A percentile compares a stretch with the other conserved stretches of the same genome.
Conservation (phyloP, 108 stramenopile genomes). For the Conticribra weissflogii region DNA sequence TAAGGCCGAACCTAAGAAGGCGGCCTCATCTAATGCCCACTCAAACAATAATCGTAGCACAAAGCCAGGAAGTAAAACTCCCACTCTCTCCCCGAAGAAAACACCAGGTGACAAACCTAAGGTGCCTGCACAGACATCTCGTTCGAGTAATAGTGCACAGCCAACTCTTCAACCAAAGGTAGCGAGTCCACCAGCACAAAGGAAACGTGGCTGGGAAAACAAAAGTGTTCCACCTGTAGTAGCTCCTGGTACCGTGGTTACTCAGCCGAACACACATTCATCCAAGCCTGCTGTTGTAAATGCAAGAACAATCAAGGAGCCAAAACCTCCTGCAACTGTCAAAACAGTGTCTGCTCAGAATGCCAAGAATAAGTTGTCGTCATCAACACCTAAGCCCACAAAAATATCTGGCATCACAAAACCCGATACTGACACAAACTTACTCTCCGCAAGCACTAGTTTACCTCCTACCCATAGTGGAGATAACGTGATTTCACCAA, state of each 20-base stretch:
- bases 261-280: slow-evolving; percentile 24
- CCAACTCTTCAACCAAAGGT: slow-evolving; percentile 9
- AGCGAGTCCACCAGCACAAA: slow-evolving; percentile 20
- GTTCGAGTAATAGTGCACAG: slow-evolving; percentile 12
- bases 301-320: slow-evolving; percentile 6
- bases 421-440: slow-evolving; percentile 40
- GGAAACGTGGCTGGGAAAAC: slow-evolving; percentile 75
- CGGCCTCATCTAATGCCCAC: slow-evolving; percentile 13
- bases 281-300: slow-evolving; percentile 8
- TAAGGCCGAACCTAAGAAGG: slow-evolving; percentile 6
- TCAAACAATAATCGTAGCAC: slow-evolving; percentile 28
- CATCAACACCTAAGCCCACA: slow-evolving; percentile 13
- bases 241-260: slow-evolving; percentile 14
- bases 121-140: slow-evolving; percentile 37
- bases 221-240: slow-evolving; percentile 24
- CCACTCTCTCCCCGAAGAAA: slow-evolving; percentile 34
- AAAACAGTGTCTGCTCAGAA: slow-evolving; percentile 8
- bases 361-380: slow-evolving; percentile 16
- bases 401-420: slow-evolving; percentile 17
- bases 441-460: slow-evolving; percentile 41
- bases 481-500: slow-evolving; percentile 4
- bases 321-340: slow-evolving; percentile 16
- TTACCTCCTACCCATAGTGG: slow-evolving; percentile 32
- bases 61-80: slow-evolving; percentile 12
- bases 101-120: slow-evolving; percentile 50